Evolutionary conservation across 352 stramenopile species (phyloP), one percentile per base, ranked within the genome.

Genomic region (Phytophthora pisi): DNA sequence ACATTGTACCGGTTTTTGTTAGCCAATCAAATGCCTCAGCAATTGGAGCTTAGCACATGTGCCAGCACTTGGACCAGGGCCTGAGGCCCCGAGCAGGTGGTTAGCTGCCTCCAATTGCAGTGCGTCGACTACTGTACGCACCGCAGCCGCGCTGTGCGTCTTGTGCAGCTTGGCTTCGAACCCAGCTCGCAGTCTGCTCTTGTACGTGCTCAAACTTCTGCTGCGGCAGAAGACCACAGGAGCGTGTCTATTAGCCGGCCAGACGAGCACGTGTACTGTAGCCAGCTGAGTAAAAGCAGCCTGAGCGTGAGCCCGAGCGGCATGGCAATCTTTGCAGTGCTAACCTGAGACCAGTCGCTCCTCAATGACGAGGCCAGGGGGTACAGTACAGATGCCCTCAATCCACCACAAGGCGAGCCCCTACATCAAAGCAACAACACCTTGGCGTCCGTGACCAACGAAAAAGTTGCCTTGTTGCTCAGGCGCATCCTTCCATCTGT

Each of bases 281-380:
- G 34, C 34, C 34, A 40, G 34, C 34, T 40, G 34, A 40, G 34
- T 6, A 40, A 40, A 40, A 5, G 26, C 26, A 28, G 26, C 26
- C 26, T 3, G 26, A 28, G 26, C 26, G 1, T 28, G 26, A 28
- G 26, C 26, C 26, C 26, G 26, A 42, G 8, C 34, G 11, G 34
- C 34, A 11, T 42, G 34, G 13, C 34, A 42, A 42, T 47, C 43
- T 24, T 62, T n/a, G 0, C 26, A 24, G 10, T 57, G 26, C 6
- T 5, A 9, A 49, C 18, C 31, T 68, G 61, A 68, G 61, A 62
- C 34, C 53, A 54, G 52, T 53, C 46, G 47, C 54, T n/a, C 26
- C 20, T 46, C 10, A 45, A 55, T 23, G 59, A 47, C 55, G 38
- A 54, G 24, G 40, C n/a, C n/a, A 18, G 47, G 24, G 26, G 15